phyloP scores from a whole-genome alignment of 176 grass and related monocot genomes.

The Aegilops bicornis region DNA sequence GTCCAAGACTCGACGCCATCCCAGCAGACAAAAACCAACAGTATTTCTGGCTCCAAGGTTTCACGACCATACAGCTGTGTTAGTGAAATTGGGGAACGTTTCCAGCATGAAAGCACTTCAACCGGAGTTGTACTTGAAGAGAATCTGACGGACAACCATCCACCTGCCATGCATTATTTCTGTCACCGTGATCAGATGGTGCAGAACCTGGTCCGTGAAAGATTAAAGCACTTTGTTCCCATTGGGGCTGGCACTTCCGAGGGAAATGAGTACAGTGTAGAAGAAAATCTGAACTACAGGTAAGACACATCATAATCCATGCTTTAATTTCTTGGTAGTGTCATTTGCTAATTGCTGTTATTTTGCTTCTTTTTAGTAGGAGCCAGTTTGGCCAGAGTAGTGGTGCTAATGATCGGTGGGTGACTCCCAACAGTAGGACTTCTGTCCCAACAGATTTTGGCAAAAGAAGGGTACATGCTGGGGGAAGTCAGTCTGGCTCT shows the following conservation, averaged over 20 bases:
- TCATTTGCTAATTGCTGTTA: constrained; percentile 14
- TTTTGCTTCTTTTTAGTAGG: constrained; percentile 31
- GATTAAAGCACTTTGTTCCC: constrained; percentile 61
- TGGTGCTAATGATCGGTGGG: constrained; percentile 30
- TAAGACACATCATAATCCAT: constrained; percentile 7
- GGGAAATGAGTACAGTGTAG: constrained; percentile 32
- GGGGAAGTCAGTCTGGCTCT: constrained; percentile 61
- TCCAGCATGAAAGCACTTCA: constrained; percentile 36
- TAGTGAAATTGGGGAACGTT: constrained; percentile 41
- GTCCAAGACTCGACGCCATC: constrained; percentile 33
- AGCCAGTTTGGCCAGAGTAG: constrained; percentile 24
- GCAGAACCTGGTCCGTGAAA: constrained; percentile 44
- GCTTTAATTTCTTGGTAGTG: not conserved
- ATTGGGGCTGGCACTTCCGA: constrained; percentile 41
- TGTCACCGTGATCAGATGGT: constrained; percentile 73
- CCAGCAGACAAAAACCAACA: constrained; percentile 30
- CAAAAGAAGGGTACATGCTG: constrained; percentile 65
- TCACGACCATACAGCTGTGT: constrained; percentile 23
- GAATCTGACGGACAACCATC: constrained; percentile 30
- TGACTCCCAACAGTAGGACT: constrained; percentile 33
- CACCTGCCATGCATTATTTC: constrained; percentile 69
- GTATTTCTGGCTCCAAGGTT: constrained; percentile 34
- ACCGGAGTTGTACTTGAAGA: constrained; percentile 25
- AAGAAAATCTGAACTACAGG: constrained; percentile 47
- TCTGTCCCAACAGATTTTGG: constrained; percentile 58